Percentiles rank a stretch among this genome's conserved stretches.
Conservation (phyloP, 2,329 filamentous ascomycete genomes). For the Hypomyces perniciosus region DNA sequence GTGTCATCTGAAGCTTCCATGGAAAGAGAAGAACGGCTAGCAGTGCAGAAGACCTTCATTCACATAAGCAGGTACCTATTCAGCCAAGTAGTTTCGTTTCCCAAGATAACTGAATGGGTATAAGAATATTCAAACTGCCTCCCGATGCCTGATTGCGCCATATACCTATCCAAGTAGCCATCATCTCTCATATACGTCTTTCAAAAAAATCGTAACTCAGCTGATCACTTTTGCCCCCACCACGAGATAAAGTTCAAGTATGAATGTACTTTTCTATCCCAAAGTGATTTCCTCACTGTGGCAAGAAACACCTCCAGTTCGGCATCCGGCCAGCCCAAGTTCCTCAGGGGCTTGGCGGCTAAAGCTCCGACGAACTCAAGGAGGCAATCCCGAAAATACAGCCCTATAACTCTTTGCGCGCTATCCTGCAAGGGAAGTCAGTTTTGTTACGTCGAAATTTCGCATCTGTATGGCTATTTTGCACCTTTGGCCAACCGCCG, state of each 20-base stretch:
- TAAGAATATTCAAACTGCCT: too few species aligned
- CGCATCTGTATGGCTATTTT: conserved; percentile 8
- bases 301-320: conserved; percentile 26
- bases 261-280: conserved; percentile 26
- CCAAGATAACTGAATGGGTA: too few species aligned
- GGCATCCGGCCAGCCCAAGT: conserved; percentile 22
- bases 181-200: too few species aligned
- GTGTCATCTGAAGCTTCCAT: too few species aligned
- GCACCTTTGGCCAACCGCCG: conserved; percentile 29
- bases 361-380: conserved; percentile 31
- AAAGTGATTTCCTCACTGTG: conserved; percentile 20
- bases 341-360: conserved; percentile 29
- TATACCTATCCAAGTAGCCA: too few species aligned
- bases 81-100: too few species aligned
- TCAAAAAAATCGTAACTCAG: too few species aligned
- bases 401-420: conserved; percentile 28
- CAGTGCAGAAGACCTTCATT: too few species aligned
- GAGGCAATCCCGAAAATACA: conserved; percentile 33
- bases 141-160: too few species aligned
- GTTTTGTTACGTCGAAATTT: neutral
- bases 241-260: conserved; percentile 32
- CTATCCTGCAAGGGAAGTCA: conserved; percentile 15
- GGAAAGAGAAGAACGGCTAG: too few species aligned
- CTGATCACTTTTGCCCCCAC: conserved; percentile 29
- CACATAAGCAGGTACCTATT: too few species aligned